These are phyloP conservation scores for Leptographium radiaticola DNA, from an alignment of 2,329 filamentous ascomycete species.

Conservation along the genomic window DNA sequence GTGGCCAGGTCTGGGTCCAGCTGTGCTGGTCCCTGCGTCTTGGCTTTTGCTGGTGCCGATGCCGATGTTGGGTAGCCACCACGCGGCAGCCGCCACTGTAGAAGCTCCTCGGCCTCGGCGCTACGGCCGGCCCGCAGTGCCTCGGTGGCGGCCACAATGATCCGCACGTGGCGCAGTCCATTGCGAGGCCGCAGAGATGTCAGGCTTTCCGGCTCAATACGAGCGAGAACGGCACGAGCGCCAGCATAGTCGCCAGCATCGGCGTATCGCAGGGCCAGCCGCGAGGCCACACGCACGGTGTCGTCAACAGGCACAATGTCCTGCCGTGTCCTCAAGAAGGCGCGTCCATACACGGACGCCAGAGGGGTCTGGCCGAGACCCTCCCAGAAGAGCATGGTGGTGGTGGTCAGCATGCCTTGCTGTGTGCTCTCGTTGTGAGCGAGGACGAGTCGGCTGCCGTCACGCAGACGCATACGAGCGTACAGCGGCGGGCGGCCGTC, in stretches of 20 bases:
- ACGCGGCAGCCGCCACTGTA: conserved; percentile 6
- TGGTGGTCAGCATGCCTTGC: conserved; percentile 8
- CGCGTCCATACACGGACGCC: conserved; percentile 51
- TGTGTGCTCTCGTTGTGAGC: conserved; percentile 4
- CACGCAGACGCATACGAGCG: conserved; percentile 6
- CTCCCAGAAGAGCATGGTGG: conserved; percentile 55
- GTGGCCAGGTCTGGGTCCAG: conserved; percentile 39
- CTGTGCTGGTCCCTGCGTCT: conserved; percentile 20
- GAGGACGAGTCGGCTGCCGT: conserved; percentile 5
- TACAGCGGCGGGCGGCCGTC: conserved; percentile 7
- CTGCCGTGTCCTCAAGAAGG: conserved; percentile 63
- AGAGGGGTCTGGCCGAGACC: conserved; percentile 51
- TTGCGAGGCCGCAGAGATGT: conserved; percentile 6
- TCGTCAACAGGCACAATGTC: conserved; percentile 55
- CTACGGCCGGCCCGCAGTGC: conserved; percentile 7
- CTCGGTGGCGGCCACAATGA: conserved; percentile 5
- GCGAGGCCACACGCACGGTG: conserved; percentile 59
- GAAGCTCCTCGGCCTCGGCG: conserved; percentile 9
- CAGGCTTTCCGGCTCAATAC: conserved; percentile 12
- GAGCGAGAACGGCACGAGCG: conserved; percentile 46
- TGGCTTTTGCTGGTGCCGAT: background rate
- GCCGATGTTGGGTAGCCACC: conserved; percentile 7
- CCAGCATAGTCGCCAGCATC: conserved; percentile 58
- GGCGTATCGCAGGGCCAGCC: conserved; percentile 53
- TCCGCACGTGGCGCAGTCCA: conserved; percentile 6